Percentiles rank a stretch among this genome's conserved stretches.
Evolutionary conservation across 2,329 filamentous ascomycete genomes (phyloP).

Genomic region (Cytospora chrysosperma): DNA sequence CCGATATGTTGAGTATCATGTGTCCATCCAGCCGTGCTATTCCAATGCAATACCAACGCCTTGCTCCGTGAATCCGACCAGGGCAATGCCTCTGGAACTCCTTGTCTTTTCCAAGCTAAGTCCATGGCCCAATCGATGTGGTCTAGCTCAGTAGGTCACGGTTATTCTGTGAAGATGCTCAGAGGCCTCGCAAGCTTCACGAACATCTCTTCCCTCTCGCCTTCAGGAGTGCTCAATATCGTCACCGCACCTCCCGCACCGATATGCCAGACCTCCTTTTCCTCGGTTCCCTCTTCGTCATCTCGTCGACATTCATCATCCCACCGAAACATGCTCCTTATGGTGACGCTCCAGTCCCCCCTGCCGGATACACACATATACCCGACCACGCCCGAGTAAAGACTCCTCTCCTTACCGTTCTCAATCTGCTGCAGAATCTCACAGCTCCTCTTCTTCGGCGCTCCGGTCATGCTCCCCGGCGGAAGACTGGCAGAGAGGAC

Average conservation of each 20-base stretch:
- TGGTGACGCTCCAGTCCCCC: slow-evolving; percentile 90
- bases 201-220: slow-evolving; percentile 89
- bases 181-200: slow-evolving; percentile 65
- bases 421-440: slow-evolving; percentile 76
- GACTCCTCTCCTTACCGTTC: slow-evolving; percentile 58
- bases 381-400: slow-evolving; percentile 87
- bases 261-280: slow-evolving; percentile 69
- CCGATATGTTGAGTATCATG: slow-evolving; percentile 31
- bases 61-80: background rate
- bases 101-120: background rate
- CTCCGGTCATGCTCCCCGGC: slow-evolving; percentile 94
- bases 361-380: slow-evolving; percentile 84
- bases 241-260: slow-evolving; percentile 92
- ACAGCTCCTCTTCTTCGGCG: slow-evolving; percentile 90
- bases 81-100: background rate
- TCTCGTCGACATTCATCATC: slow-evolving; percentile 58
- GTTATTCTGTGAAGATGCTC: slow-evolving; percentile 44
- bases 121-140: background rate
- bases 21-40: slow-evolving; percentile 8
- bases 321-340: slow-evolving; percentile 76
- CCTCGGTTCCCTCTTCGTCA: slow-evolving; percentile 31
- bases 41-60: slow-evolving; percentile 16
- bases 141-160: slow-evolving; percentile 19
- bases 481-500: slow-evolving; percentile 77
- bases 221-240: slow-evolving; percentile 73